These are phyloP conservation scores for Nicotiana undulata DNA, from an alignment of 257 asterid species.

Conservation along the genomic window DNA sequence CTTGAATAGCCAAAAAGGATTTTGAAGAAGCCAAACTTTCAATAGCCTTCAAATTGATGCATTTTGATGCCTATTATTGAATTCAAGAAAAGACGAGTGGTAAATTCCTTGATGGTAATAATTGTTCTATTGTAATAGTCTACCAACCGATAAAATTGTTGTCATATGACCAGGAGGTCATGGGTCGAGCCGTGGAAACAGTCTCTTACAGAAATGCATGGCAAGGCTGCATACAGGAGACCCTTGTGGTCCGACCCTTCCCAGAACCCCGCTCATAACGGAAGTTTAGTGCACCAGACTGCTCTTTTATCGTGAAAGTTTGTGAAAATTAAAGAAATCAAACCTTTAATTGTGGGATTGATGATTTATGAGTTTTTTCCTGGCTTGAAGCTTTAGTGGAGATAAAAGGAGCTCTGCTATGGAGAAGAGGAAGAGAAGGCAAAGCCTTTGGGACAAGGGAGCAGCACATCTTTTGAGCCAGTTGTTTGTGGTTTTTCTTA, in stretches of 20 bases:
- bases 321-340: neutral
- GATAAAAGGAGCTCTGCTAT: too few relatives aligned
- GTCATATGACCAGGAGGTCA: too few relatives aligned
- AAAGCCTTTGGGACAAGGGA: neutral
- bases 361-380: neutral
- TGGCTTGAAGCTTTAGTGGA: too few relatives aligned
- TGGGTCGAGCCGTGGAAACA: too few relatives aligned
- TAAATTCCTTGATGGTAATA: neutral
- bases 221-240: too few relatives aligned
- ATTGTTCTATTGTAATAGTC: neutral
- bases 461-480: neutral
- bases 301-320: too few relatives aligned
- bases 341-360: neutral
- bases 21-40: slow-evolving; percentile 16
- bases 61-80: neutral
- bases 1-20: slow-evolving; percentile 47
- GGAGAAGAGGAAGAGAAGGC: neutral
- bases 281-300: too few relatives aligned
- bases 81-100: neutral
- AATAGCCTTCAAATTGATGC: slow-evolving; percentile 10
- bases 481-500: neutral
- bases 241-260: too few relatives aligned
- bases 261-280: fast-evolving
- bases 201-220: too few relatives aligned
- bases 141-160: too few relatives aligned